Conservation (phyloP, 2,329 filamentous ascomycete species). For the Lasiodiplodia sp. region DNA sequence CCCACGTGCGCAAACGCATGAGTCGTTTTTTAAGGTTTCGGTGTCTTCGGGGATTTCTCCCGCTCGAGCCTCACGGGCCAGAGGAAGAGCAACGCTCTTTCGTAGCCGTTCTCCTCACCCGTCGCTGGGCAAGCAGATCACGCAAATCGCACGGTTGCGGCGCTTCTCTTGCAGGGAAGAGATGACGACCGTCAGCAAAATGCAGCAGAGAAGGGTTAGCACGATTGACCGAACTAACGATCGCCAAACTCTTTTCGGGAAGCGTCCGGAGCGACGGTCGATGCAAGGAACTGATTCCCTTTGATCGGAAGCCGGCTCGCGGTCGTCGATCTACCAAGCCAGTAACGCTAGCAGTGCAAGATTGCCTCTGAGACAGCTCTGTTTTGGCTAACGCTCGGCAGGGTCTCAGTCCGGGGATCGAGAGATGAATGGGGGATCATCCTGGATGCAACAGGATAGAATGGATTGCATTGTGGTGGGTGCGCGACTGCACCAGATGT, state of each 20-base stretch:
- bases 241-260: not conserved
- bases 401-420: not conserved
- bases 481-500: not conserved
- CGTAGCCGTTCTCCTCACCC: not conserved
- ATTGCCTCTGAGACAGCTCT: conserved; percentile 4
- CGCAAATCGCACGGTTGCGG: conserved; percentile 15
- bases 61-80: conserved; percentile 12
- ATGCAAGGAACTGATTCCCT: not conserved
- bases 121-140: not conserved
- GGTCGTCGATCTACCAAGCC: conserved; percentile 7
- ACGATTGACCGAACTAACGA: not conserved
- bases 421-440: not conserved
- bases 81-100: not conserved
- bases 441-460: not conserved
- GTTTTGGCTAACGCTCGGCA: not conserved
- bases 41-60: not conserved
- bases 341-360: conserved; percentile 1
- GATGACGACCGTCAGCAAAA: not conserved
- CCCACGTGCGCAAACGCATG: not conserved
- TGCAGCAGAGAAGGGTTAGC: not conserved
- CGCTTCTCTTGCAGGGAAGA: conserved; percentile 1
- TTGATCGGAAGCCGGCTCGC: conserved; percentile 20
- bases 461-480: conserved; percentile 13
- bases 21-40: conserved; percentile 8
- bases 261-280: not conserved